Percentiles rank a stretch among this genome's conserved stretches.
Conservation (phyloP, 257 asterid genomes). For the Solanum gandarillasii region DNA sequence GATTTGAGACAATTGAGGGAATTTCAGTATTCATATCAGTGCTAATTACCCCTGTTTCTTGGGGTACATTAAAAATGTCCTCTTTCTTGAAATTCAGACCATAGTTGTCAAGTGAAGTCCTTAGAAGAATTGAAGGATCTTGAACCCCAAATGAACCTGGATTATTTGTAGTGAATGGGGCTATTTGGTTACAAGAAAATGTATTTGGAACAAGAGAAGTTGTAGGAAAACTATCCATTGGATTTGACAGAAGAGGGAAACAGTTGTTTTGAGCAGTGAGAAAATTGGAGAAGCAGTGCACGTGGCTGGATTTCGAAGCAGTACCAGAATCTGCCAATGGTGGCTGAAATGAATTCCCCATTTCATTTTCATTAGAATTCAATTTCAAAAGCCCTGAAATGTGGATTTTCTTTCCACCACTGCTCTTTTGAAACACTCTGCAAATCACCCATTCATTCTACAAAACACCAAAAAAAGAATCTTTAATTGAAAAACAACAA, state of each 20-base stretch:
- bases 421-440: slow-evolving; percentile 73
- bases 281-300: slow-evolving; percentile 52
- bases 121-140: slow-evolving; percentile 14
- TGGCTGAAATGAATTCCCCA: slow-evolving; percentile 30
- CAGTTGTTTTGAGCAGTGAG: neutral
- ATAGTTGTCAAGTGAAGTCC: slow-evolving; percentile 21
- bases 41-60: slow-evolving; percentile 31
- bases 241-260: slow-evolving; percentile 9
- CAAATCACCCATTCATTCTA: slow-evolving; percentile 96
- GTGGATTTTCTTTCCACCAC: slow-evolving; percentile 68
- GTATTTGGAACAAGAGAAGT: neutral
- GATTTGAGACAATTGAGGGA: slow-evolving; percentile 42
- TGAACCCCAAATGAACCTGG: slow-evolving; percentile 11
- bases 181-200: slow-evolving; percentile 15
- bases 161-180: neutral
- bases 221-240: neutral
- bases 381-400: slow-evolving; percentile 47
- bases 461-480: neutral
- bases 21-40: slow-evolving; percentile 31
- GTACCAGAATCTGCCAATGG: slow-evolving; percentile 40
- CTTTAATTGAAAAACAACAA: too few species aligned
- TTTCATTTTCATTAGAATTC: slow-evolving; percentile 14
- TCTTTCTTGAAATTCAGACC: slow-evolving; percentile 28
- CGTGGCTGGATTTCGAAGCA: slow-evolving; percentile 26
- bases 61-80: slow-evolving; percentile 28